Evolutionary conservation across 2,329 filamentous ascomycete genomes (phyloP), one percentile per base, ranked within the genome.

Genomic region (Amylocarpus encephaloides): DNA sequence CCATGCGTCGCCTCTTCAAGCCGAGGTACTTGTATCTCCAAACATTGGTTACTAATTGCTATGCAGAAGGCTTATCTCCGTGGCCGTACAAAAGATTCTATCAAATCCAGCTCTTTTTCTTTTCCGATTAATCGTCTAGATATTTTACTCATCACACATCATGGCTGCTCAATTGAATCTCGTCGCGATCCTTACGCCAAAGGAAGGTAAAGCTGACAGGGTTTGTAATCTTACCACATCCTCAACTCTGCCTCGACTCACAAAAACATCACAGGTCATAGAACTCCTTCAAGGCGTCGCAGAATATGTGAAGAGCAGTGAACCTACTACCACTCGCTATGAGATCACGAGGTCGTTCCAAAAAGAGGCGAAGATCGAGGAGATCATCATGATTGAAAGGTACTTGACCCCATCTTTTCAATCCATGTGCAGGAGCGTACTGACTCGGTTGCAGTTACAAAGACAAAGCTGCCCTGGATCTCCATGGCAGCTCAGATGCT

Each of bases 321-420:
- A 66, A 26, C 62, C 62, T 2, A 56, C 54, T 6, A 62, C 59
- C 7, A 47, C 60, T 42, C 60, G 49, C 49, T 66, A 64, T 43
- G 49, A 62, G 18, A 54, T 64, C 26, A 48, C 51, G 1, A 49
- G 56, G 13, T 54, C 58, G 26, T 51, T 58, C 7, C 60, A 63
- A 19, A 59, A 59, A 29, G 55, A 60, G 35, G 51, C 51, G n/a
- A 62, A 62, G 4, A 46, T 51, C 22, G 60, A 63, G 15, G 56
- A 64, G 39, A 43, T 66, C 1, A 53, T 66, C 34, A 52, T 65
- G 60, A 5, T 65, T 30, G 64, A 66, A 50, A 64, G 43, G 64
- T 64, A 32, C 5, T 5, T 43, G 30, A 13, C 50, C 15, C 11
- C 32, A 12, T 6, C n/a, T 26, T 12, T 48, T 46, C 10, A 12